These are phyloP conservation scores for Nevesoporus exiguus DNA, from an alignment of 768 basidiomycete genomes.

Conservation along the genomic window DNA sequence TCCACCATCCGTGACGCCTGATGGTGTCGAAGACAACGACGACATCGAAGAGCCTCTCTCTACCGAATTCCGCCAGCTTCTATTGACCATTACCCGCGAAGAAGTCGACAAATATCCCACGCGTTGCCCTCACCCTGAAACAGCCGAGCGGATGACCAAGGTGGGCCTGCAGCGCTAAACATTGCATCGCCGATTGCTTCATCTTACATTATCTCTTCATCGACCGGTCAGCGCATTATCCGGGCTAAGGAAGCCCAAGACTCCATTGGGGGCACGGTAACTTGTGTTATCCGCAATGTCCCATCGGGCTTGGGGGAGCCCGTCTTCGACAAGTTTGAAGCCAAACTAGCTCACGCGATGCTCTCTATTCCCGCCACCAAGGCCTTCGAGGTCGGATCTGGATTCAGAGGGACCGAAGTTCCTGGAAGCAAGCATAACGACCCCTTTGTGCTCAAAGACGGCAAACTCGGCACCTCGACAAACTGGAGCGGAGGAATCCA, in stretches of 20 bases:
- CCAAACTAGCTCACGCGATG: constrained; percentile 95
- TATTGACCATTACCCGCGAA: constrained; percentile 76
- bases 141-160: constrained; percentile 87
- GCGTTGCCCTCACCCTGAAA: constrained; percentile 87
- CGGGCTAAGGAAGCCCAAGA: constrained; percentile 87
- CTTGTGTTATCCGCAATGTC: constrained; percentile 89
- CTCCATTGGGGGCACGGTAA: constrained; percentile 97
- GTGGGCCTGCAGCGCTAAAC: constrained; percentile 36
- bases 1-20: constrained; percentile 38
- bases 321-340: constrained; percentile 98
- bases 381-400: constrained; percentile 96
- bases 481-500: constrained; percentile 99
- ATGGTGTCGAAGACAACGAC: constrained; percentile 55
- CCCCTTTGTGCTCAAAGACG: constrained; percentile 67
- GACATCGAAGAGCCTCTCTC: constrained; percentile 72
- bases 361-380: constrained; percentile 98
- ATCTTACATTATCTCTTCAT: constrained; percentile 5
- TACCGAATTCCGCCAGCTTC: constrained; percentile 76
- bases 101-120: constrained; percentile 86
- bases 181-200: constrained; percentile 34
- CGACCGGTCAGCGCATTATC: constrained; percentile 70
- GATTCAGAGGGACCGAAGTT: constrained; percentile 91
- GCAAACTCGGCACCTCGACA: constrained; percentile 75
- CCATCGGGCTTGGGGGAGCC: constrained; percentile 95
- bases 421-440: constrained; percentile 95